Percentiles rank a stretch among this genome's conserved stretches.
These are phyloP conservation scores for Fusarium protoensiforme DNA, from an alignment of 2,329 filamentous ascomycete species.

Conservation along the genomic window DNA sequence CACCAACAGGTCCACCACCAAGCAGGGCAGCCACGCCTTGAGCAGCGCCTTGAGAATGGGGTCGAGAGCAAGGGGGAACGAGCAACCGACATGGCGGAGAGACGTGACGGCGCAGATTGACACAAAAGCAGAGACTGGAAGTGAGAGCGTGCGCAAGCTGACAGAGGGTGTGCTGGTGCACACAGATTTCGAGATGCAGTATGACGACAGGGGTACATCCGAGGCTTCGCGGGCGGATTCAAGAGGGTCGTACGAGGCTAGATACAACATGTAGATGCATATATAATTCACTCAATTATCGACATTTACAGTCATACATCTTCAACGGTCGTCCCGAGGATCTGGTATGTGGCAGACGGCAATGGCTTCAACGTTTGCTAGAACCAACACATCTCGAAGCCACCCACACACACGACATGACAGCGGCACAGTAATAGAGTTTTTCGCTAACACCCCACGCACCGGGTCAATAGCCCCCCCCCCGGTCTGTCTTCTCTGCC, in stretches of 20 bases:
- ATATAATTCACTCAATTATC: neutral
- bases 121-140: slow-evolving; percentile 18
- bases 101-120: slow-evolving; percentile 12
- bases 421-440: neutral
- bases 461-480: neutral
- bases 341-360: neutral
- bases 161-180: slow-evolving; percentile 38
- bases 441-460: neutral
- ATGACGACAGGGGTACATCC: slow-evolving; percentile 29
- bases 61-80: neutral
- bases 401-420: neutral
- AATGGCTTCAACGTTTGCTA: neutral
- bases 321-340: neutral
- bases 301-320: neutral
- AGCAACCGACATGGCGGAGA: slow-evolving; percentile 25
- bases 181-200: slow-evolving; percentile 38
- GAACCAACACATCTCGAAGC: neutral
- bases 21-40: neutral
- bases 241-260: slow-evolving; percentile 28
- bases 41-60: slow-evolving; percentile 3
- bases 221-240: slow-evolving; percentile 23
- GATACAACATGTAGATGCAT: slow-evolving; percentile 21
- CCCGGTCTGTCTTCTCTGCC: neutral
- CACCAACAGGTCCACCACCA: slow-evolving; percentile 11
- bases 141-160: slow-evolving; percentile 37